A percentile compares a stretch with the other conserved stretches of the same genome.
Conservation (phyloP, 2,329 filamentous ascomycete genomes). For the Cercospora janseana region DNA sequence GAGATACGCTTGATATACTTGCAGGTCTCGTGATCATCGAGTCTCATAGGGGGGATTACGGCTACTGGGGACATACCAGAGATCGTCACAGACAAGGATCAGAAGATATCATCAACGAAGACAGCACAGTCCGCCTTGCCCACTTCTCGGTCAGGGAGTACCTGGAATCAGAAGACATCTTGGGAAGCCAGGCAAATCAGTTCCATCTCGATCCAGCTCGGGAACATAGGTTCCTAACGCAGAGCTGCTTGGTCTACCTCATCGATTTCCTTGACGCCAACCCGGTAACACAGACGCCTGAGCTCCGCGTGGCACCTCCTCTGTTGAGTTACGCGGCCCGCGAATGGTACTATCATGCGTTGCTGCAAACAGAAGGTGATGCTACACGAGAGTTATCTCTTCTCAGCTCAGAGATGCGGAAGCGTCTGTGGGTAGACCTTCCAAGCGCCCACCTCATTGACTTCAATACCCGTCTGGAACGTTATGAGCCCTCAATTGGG, state of each 20-base stretch:
- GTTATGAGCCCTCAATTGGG: neutral
- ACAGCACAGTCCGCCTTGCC: conserved; percentile 13
- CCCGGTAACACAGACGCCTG: too few species aligned
- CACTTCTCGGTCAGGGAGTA: neutral
- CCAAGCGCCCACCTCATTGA: too few species aligned
- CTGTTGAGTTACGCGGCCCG: conserved; percentile 19
- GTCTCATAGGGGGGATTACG: neutral
- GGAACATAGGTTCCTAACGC: conserved; percentile 13
- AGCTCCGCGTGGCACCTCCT: too few species aligned
- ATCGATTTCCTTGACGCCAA: conserved; percentile 15
- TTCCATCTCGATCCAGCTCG: conserved; percentile 14
- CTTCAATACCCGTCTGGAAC: too few species aligned
- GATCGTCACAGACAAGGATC: too few species aligned
- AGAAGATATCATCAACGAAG: neutral
- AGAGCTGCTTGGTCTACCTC: conserved; percentile 22
- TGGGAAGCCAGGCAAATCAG: neutral
- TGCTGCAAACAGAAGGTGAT: conserved; percentile 17
- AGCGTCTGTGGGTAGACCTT: too few species aligned
- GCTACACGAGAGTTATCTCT: too few species aligned
- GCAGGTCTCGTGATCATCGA: too few species aligned
- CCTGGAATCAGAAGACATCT: conserved; percentile 16
- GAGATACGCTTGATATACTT: too few species aligned
- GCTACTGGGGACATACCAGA: too few species aligned
- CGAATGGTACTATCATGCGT: conserved; percentile 17
- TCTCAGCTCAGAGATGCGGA: too few species aligned